Base-by-base conservation (phyloP, 2,329 filamentous ascomycete species). In the Fulvia fulva region DNA sequence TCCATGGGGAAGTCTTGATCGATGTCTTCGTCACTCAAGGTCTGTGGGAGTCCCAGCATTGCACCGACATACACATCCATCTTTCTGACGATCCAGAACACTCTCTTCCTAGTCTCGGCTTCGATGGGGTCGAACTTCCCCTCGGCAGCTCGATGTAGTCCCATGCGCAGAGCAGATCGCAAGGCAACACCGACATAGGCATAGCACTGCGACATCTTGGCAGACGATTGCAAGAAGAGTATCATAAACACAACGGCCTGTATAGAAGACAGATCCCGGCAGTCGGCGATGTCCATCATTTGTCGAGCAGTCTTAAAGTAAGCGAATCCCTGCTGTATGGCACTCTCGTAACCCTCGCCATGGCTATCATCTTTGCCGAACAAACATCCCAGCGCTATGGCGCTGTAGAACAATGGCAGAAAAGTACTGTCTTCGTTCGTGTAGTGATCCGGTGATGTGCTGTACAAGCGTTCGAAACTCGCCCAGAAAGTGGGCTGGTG, bases 1-100 rank as follows among this genome's bases (percentile, higher is more conserved):
- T 97, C 91, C 28, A 86, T 86, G 0, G 94, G 94, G 72, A 91
- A 96, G 71, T 97, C 94, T 49, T 89, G 86, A 65, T 92, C 86
- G 43, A 97, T 85, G 68, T 81, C 78, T 19, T 80, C 78, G 41
- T 79, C 78, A 54, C 75, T 76, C 23, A 81, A 60, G 9, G 77
- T 80, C 41, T 76, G 74, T 7, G 79, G 79, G 41, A 81, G 66
- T 7, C 79, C 79, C 12, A 81, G 71, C 73, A 80, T 76, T 7
- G 78, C 78, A 12, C 78, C 78, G 21, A 81, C 77, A 58, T 80
- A 81, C n/a, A 76, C 76, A 59, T 81, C 79, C 76, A 81, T 76
- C 60, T 79, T 76, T 37, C 77, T 74, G 51, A 80, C 76, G 5
- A 77, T 75, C 79, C 78, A 81, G 64, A 81, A 81, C 37, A 79